phyloP scores from a whole-genome alignment of 2,329 filamentous ascomycete genomes.

The Trichophyton schoenleinii region DNA sequence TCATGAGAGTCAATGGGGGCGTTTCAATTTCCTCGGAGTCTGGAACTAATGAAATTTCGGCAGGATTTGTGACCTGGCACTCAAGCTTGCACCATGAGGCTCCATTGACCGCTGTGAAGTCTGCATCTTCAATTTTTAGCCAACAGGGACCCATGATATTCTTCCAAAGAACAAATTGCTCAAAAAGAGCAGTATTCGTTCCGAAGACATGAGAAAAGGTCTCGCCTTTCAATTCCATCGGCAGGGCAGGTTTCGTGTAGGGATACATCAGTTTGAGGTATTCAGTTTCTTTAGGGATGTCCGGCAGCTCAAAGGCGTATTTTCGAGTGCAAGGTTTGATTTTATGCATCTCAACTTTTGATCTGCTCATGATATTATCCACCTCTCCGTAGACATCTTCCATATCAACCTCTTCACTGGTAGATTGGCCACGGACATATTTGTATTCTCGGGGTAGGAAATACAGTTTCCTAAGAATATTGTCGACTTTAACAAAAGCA shows the following conservation, averaged over 20 bases:
- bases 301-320: constrained; percentile 86
- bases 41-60: constrained; percentile 56
- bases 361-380: constrained; percentile 71
- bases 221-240: constrained; percentile 60
- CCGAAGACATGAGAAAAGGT: constrained; percentile 94
- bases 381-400: constrained; percentile 83
- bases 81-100: constrained; percentile 96
- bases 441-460: constrained; percentile 70
- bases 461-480: constrained; percentile 80
- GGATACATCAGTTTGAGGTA: constrained; percentile 96
- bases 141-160: constrained; percentile 98
- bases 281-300: constrained; percentile 74
- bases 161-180: constrained; percentile 97
- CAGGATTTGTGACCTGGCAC: constrained; percentile 65
- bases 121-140: constrained; percentile 76
- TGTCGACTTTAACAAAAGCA: constrained; percentile 92
- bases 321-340: constrained; percentile 82
- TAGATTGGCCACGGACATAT: constrained; percentile 50
- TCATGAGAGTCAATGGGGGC: constrained; percentile 92
- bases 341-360: constrained; percentile 80
- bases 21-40: constrained; percentile 71
- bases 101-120: constrained; percentile 76
- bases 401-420: constrained; percentile 70
- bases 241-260: constrained; percentile 67
- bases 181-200: constrained; percentile 83